Evolutionary conservation across 1,284 basidiomycete species (phyloP).

Genomic region (Austropuccinia psidii): DNA sequence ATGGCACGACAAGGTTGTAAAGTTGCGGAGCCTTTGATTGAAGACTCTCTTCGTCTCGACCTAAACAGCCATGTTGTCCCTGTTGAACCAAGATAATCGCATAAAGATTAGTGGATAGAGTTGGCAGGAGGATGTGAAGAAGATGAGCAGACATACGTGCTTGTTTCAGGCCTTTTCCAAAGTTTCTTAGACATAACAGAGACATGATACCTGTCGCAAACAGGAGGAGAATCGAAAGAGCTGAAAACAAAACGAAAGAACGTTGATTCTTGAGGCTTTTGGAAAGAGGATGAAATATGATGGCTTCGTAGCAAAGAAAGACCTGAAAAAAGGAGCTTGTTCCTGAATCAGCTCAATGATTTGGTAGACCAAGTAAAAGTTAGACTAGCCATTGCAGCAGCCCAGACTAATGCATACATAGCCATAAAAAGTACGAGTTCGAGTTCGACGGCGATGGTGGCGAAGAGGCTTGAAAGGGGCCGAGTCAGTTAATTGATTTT

Average conservation of each 20-base stretch:
- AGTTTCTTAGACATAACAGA: slow-evolving; percentile 25
- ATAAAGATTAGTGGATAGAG: no score
- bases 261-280: slow-evolving; percentile 4
- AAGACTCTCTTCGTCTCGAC: no score
- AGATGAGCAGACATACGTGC: neutral
- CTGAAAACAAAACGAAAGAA: slow-evolving; percentile 21
- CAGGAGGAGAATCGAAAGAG: slow-evolving; percentile 7
- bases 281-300: slow-evolving; percentile 3
- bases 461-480: neutral
- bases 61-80: no score
- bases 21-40: no score
- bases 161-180: slow-evolving; percentile 20
- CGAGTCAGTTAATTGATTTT: neutral
- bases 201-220: slow-evolving; percentile 16
- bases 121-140: no score
- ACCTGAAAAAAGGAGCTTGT: neutral
- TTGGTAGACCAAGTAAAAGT: neutral
- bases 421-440: slow-evolving; percentile 15
- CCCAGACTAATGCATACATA: slow-evolving; percentile 11
- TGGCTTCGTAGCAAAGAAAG: slow-evolving; percentile 22
- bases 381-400: neutral
- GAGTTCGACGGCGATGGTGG: slow-evolving; percentile 18
- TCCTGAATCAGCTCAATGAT: neutral
- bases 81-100: no score
- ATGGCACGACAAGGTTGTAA: no score